Evolutionary conservation across 495 filamentous ascomycete genomes (phyloP).

Genomic region (Neurospora sp.): DNA sequence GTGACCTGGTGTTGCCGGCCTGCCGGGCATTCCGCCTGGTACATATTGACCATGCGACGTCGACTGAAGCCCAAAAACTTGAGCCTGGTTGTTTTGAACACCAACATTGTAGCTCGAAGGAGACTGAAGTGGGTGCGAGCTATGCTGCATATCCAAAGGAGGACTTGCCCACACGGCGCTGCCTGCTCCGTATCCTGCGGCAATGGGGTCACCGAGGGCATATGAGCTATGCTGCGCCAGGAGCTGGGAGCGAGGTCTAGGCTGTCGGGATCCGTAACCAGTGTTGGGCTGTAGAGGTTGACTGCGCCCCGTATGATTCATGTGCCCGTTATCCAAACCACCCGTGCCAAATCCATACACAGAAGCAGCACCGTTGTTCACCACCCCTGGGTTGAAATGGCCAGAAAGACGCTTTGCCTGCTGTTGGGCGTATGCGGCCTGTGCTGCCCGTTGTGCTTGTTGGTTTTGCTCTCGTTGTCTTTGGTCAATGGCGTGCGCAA

Average conservation of each 20-base stretch:
- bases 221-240: slow-evolving; percentile 9
- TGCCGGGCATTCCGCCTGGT: slow-evolving; percentile 7
- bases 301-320: background rate
- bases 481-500: slow-evolving; percentile 70
- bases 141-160: slow-evolving; percentile 14
- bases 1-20: slow-evolving; percentile 20
- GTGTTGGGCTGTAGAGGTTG: slow-evolving; percentile 8
- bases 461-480: slow-evolving; percentile 52
- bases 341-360: slow-evolving; percentile 19
- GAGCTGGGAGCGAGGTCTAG: slow-evolving; percentile 10
- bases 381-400: slow-evolving; percentile 11
- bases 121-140: slow-evolving; percentile 8
- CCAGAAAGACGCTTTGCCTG: slow-evolving; percentile 22
- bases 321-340: slow-evolving; percentile 3
- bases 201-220: slow-evolving; percentile 1
- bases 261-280: slow-evolving; percentile 5
- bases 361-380: slow-evolving; percentile 14
- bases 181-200: slow-evolving; percentile 3
- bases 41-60: slow-evolving; percentile 25
- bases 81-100: slow-evolving; percentile 16
- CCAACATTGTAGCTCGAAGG: slow-evolving; percentile 15
- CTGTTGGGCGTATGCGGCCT: slow-evolving; percentile 25
- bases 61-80: slow-evolving; percentile 18
- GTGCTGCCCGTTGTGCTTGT: slow-evolving; percentile 25
- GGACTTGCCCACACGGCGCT: slow-evolving; percentile 6